Percentiles rank a stretch among this genome's conserved stretches.
Conservation (phyloP, 129 eudicot genomes). For the Centella asiatica region DNA sequence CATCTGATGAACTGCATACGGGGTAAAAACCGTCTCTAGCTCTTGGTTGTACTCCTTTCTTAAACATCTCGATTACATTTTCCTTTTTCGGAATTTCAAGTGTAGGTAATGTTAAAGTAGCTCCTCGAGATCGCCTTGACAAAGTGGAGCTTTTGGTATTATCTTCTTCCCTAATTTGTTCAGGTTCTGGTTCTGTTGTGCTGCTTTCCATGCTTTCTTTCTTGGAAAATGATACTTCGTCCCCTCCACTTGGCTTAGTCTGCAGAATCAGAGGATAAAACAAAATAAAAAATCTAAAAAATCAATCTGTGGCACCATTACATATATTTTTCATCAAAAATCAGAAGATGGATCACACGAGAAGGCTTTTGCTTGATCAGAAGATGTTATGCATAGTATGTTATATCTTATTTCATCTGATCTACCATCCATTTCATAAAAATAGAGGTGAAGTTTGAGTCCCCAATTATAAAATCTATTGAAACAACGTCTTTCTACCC, state of each 20-base stretch:
- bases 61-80: constrained; percentile 36
- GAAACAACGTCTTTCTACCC: no score
- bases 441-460: no score
- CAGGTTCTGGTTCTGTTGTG: constrained; percentile 39
- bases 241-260: constrained; percentile 47
- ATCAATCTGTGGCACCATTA: background rate
- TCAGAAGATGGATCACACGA: background rate
- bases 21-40: background rate
- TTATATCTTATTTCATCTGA: no score
- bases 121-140: constrained; percentile 25
- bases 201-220: constrained; percentile 31
- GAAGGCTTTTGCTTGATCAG: background rate
- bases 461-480: no score
- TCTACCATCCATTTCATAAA: no score
- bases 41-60: constrained; percentile 22
- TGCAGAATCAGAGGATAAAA: constrained; percentile 24
- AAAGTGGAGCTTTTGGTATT: constrained; percentile 14
- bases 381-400: no score
- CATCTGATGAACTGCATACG: constrained; percentile 14
- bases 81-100: constrained; percentile 56
- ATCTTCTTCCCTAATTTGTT: constrained; percentile 19
- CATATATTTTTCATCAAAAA: background rate
- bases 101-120: constrained; percentile 31
- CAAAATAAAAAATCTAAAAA: background rate
- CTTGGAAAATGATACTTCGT: constrained; percentile 18